Conservation (phyloP, 495 filamentous ascomycete species). For the Penicillium angulare region DNA sequence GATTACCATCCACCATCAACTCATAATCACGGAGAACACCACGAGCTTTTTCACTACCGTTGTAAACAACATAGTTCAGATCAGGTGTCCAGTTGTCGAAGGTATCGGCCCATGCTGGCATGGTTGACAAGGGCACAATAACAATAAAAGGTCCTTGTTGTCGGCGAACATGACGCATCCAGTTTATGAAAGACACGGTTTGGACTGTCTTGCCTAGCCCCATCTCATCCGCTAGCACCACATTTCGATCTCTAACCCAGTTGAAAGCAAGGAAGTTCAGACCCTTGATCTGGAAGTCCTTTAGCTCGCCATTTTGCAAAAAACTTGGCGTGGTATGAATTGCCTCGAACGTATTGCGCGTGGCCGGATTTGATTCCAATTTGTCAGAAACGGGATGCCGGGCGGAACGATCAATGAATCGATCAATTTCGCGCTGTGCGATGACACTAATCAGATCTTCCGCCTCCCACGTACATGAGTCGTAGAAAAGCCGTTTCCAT, state of each 20-base stretch:
- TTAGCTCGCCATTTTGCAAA: constrained; percentile 78
- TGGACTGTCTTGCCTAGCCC: constrained; percentile 98
- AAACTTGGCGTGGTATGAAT: constrained; percentile 81
- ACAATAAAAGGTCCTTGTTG: constrained; percentile 96
- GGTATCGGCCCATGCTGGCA: constrained; percentile 96
- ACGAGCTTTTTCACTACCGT: constrained; percentile 78
- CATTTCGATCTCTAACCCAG: constrained; percentile 88
- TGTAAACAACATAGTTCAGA: constrained; percentile 95
- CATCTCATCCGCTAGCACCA: constrained; percentile 98
- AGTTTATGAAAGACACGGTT: constrained; percentile 94
- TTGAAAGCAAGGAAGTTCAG: constrained; percentile 93
- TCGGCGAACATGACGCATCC: constrained; percentile 85
- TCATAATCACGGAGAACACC: constrained; percentile 84
- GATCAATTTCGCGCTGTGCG: constrained; percentile 84
- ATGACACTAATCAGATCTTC: constrained; percentile 69
- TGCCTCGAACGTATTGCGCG: constrained; percentile 65
- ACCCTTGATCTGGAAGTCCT: constrained; percentile 92
- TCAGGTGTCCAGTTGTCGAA: constrained; percentile 97
- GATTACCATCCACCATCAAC: constrained; percentile 77
- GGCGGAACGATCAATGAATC: constrained; percentile 77
- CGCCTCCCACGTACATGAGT: constrained; percentile 91
- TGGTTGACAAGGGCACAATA: constrained; percentile 91
- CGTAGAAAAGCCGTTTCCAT: constrained; percentile 85
- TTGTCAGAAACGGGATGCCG: constrained; percentile 73
- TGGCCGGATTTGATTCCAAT: constrained; percentile 69